Conservation (phyloP, 116 monocot genomes). For the Iris pallida region DNA sequence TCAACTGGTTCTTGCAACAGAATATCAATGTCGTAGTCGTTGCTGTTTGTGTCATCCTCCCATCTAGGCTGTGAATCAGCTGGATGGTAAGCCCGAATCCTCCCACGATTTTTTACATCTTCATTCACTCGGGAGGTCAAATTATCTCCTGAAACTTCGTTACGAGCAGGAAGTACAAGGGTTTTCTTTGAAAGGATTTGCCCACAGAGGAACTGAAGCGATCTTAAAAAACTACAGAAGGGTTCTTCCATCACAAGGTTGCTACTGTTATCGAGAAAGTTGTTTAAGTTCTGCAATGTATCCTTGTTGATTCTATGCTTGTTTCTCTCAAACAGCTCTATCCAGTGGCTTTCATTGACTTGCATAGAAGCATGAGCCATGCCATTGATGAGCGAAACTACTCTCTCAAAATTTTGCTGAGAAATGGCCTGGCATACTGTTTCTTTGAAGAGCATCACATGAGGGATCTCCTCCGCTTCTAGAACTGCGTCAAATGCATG, state of each 20-base stretch:
- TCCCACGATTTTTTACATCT: neutral
- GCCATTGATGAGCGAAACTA: slow-evolving; percentile 49
- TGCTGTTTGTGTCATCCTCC: neutral
- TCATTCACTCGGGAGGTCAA: neutral
- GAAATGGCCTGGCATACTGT: slow-evolving; percentile 52
- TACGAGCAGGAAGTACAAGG: neutral
- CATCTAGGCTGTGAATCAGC: neutral
- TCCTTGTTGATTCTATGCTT: slow-evolving; percentile 32
- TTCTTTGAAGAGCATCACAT: slow-evolving; percentile 60
- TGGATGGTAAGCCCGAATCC: neutral
- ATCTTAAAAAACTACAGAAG: slow-evolving; percentile 48
- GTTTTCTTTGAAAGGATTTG: slow-evolving; percentile 1
- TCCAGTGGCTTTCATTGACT: slow-evolving; percentile 70
- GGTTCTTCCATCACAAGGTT: slow-evolving; percentile 51
- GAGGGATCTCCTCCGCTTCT: slow-evolving; percentile 68
- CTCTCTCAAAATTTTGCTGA: slow-evolving; percentile 45
- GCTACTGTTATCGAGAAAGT: slow-evolving; percentile 30
- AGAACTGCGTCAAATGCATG: slow-evolving; percentile 79
- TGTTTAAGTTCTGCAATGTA: slow-evolving; percentile 30
- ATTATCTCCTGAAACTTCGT: neutral
- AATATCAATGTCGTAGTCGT: neutral
- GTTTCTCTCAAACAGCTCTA: slow-evolving; percentile 42
- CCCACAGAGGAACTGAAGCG: slow-evolving; percentile 34
- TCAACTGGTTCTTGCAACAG: neutral
- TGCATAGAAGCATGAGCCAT: slow-evolving; percentile 78